phyloP scores from a whole-genome alignment of 345 rosid species.

The Gynandropsis gynandra region DNA sequence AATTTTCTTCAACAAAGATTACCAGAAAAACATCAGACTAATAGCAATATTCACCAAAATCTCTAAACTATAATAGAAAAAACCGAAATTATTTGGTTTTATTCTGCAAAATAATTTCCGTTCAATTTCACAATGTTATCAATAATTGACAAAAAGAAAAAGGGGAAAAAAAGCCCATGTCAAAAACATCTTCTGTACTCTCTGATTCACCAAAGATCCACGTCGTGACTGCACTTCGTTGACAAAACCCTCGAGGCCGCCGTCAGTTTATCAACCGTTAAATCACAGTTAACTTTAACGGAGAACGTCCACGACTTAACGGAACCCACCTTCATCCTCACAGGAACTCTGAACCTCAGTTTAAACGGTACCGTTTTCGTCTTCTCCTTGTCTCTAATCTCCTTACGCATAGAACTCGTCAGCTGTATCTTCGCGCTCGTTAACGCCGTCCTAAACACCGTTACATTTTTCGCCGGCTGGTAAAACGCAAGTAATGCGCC shows the following conservation, averaged over 20 bases:
- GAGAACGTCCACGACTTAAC: slow-evolving; percentile 68
- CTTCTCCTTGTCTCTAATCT: slow-evolving; percentile 22
- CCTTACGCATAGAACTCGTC: slow-evolving; percentile 20
- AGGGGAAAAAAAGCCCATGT: no score
- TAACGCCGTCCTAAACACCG: slow-evolving; percentile 37
- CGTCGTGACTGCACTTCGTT: slow-evolving; percentile 49
- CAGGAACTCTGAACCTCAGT: slow-evolving; percentile 50
- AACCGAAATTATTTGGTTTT: no score
- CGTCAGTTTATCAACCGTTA: slow-evolving; percentile 70
- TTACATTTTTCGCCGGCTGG: slow-evolving; percentile 58
- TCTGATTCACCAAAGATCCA: slow-evolving; percentile 54
- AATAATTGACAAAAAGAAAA: no score
- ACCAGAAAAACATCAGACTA: no score
- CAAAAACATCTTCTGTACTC: no score
- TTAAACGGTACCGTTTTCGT: slow-evolving; percentile 47
- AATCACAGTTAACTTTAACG: slow-evolving; percentile 54
- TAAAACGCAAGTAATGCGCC: slow-evolving; percentile 48
- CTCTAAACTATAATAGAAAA: no score
- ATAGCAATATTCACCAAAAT: no score
- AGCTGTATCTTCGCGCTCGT: slow-evolving; percentile 44
- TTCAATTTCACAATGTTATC: no score
- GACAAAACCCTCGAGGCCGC: slow-evolving; percentile 43
- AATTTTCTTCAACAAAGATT: no score
- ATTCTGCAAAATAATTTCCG: no score
- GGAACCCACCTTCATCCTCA: slow-evolving; percentile 57